Conservation (phyloP, 1,284 basidiomycete species). For the Ceratobasidium sp. region DNA sequence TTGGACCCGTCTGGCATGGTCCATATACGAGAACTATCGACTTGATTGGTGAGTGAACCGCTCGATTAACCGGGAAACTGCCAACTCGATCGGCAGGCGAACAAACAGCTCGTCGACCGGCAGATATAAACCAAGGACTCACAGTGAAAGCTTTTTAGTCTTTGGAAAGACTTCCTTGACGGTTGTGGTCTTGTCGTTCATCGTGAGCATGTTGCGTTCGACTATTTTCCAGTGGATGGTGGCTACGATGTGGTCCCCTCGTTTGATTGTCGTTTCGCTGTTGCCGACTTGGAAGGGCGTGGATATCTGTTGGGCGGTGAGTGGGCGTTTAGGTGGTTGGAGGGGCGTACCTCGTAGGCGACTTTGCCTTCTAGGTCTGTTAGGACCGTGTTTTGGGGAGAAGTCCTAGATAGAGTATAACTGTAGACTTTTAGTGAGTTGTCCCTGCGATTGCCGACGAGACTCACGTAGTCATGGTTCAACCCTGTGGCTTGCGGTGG, state of each 20-base stretch:
- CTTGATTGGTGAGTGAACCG: background rate
- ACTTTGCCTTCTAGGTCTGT: slow-evolving; percentile 8
- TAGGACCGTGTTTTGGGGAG: slow-evolving; percentile 16
- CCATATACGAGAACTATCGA: background rate
- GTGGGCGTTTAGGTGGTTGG: background rate
- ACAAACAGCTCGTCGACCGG: background rate
- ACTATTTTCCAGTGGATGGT: background rate
- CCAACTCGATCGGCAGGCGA: background rate
- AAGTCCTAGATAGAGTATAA: slow-evolving; percentile 21
- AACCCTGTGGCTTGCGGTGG: too few species aligned
- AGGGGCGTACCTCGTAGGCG: slow-evolving; percentile 7
- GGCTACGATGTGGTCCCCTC: background rate
- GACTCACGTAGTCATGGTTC: too few species aligned
- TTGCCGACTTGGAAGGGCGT: background rate
- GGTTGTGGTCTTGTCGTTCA: background rate
- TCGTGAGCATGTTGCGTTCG: background rate
- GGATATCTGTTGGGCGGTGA: background rate
- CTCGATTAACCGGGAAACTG: too few species aligned
- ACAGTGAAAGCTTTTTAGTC: background rate
- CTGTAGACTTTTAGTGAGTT: too few species aligned
- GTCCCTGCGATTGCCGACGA: too few species aligned
- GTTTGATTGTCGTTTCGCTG: background rate
- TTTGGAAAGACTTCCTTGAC: slow-evolving; percentile 4
- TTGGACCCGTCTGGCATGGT: background rate
- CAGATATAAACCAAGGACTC: background rate